Percentiles rank a stretch among this genome's conserved stretches.
phyloP scores from a whole-genome alignment of 805 yeast genomes.

The Brettanomyces sp. region DNA sequence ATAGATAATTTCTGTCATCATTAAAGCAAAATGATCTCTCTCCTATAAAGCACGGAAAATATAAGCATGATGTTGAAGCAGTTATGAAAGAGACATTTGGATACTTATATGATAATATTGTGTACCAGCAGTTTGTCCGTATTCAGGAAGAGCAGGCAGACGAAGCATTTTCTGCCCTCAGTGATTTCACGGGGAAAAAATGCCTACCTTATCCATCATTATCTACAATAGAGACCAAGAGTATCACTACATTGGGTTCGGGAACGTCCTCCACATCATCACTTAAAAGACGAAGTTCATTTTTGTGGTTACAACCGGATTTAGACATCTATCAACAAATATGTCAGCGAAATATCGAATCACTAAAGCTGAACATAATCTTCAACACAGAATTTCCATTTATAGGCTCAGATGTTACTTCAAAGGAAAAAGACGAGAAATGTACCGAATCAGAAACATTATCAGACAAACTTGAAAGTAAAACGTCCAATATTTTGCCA shows the following conservation, averaged over 20 bases:
- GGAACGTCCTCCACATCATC: constrained; percentile 1
- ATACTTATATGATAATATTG: constrained; percentile 61
- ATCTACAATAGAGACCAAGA: constrained; percentile 9
- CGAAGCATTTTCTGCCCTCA: constrained; percentile 12
- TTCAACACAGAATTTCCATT: constrained; percentile 17
- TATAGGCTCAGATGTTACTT: constrained; percentile 4
- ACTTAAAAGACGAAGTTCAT: constrained; percentile 19
- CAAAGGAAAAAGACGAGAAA: neutral
- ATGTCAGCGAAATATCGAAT: constrained; percentile 15
- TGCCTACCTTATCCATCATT: constrained; percentile 19
- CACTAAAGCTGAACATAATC: constrained; percentile 13
- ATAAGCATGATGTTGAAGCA: constrained; percentile 15
- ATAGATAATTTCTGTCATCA: constrained; percentile 29
- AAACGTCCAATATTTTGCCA: neutral
- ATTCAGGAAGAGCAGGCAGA: constrained; percentile 20
- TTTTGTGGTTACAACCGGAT: constrained; percentile 20
- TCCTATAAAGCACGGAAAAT: neutral
- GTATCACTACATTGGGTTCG: constrained; percentile 5
- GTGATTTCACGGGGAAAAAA: constrained; percentile 1
- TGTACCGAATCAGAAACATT: neutral
- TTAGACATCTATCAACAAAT: constrained; percentile 31
- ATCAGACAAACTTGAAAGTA: constrained; percentile 3
- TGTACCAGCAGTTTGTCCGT: constrained; percentile 46
- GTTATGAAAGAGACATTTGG: constrained; percentile 35
- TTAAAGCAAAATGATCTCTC: constrained; percentile 13